A percentile compares a stretch with the other conserved stretches of the same genome.
Evolutionary conservation across 192 early-diverging fungal species (phyloP).

Genomic region (Neocallimastix lanati): DNA sequence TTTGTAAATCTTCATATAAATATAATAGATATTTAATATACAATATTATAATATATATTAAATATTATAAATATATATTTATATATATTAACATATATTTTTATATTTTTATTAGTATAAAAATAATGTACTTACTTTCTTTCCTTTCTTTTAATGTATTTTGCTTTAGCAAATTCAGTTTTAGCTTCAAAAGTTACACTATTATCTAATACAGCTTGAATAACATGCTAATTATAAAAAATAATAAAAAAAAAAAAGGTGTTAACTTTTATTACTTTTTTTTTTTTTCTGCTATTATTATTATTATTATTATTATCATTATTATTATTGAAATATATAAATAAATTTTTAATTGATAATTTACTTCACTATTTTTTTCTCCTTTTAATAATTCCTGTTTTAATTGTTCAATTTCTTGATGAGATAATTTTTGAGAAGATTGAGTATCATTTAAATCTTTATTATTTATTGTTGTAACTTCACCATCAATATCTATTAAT

Average conservation of each 20-base stretch:
- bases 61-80: too few relatives aligned
- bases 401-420: slow-evolving; percentile 63
- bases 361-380: slow-evolving; percentile 30
- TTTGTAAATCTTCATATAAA: slow-evolving; percentile 50
- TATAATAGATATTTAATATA: too few relatives aligned
- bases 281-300: too few relatives aligned
- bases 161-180: slow-evolving; percentile 87
- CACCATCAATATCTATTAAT: slow-evolving; percentile 6
- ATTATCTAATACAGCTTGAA: slow-evolving; percentile 60
- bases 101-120: too few relatives aligned
- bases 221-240: slow-evolving; percentile 36
- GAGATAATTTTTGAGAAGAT: slow-evolving; percentile 56
- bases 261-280: neutral
- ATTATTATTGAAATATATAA: too few relatives aligned
- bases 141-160: slow-evolving; percentile 65
- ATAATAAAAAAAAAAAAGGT: slow-evolving; percentile 1
- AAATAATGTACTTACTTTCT: slow-evolving; percentile 15
- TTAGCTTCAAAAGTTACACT: slow-evolving; percentile 76
- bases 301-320: too few relatives aligned
- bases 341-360: neutral
- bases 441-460: slow-evolving; percentile 54
- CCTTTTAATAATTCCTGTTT: slow-evolving; percentile 55
- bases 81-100: too few relatives aligned
- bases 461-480: slow-evolving; percentile 56
- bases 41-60: too few relatives aligned